Conservation (phyloP, 805 yeast species). For the Candida andamanensis region DNA sequence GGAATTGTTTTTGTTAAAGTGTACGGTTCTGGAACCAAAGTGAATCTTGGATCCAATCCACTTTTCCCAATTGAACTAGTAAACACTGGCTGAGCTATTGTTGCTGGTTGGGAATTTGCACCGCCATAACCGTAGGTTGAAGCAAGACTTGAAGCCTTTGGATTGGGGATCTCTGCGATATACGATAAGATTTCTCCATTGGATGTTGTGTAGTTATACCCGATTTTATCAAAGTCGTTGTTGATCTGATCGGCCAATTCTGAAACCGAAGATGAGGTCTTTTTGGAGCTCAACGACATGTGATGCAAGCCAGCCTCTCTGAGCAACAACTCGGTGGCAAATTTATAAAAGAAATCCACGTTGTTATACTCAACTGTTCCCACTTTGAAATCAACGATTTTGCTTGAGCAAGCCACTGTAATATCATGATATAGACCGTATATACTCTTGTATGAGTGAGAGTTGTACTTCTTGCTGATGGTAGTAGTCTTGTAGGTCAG, state of each 20-base stretch:
- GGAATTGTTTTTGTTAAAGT: conserved; percentile 67
- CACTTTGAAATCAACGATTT: conserved; percentile 42
- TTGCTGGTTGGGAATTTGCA: conserved; percentile 29
- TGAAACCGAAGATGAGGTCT: conserved; percentile 6
- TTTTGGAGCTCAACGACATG: conserved; percentile 11
- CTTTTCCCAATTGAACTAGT: conserved; percentile 70
- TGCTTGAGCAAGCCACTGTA: conserved; percentile 48
- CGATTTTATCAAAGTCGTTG: conserved; percentile 57
- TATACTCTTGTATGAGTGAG: conserved; percentile 40
- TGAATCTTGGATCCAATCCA: conserved; percentile 66
- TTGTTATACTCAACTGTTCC: conserved; percentile 46
- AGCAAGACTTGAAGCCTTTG: conserved; percentile 14
- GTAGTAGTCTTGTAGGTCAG: conserved; percentile 30
- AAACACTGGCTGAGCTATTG: conserved; percentile 71
- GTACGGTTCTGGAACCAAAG: conserved; percentile 63
- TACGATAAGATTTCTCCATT: conserved; percentile 56
- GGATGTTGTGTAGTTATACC: conserved; percentile 44
- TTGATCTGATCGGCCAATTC: conserved; percentile 40
- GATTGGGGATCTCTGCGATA: conserved; percentile 29
- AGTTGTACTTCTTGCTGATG: conserved; percentile 36
- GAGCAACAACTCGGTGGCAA: conserved; percentile 56
- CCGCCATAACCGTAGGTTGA: conserved; percentile 11
- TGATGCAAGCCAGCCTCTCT: conserved; percentile 54
- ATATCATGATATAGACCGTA: conserved; percentile 65
- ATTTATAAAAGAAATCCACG: conserved; percentile 59